Evolutionary conservation across 2,329 filamentous ascomycete species (phyloP).

Genomic region (Colletotrichum scovillei): DNA sequence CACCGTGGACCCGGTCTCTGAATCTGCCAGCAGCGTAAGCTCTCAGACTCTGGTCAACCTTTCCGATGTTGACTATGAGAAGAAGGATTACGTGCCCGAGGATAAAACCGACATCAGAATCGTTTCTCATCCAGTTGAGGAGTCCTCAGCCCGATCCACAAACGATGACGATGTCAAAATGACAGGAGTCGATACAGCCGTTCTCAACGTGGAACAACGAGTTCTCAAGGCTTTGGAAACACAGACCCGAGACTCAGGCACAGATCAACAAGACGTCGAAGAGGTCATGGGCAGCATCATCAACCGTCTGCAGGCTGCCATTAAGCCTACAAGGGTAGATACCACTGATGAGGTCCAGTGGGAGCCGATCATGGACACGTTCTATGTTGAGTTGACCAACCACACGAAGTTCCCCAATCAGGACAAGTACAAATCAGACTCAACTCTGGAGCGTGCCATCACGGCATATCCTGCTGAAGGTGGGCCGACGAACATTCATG

Average conservation of each 20-base stretch:
- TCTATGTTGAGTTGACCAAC: conserved; percentile 72
- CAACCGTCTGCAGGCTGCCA: conserved; percentile 89
- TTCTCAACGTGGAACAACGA: conserved; percentile 53
- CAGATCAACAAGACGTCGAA: conserved; percentile 91
- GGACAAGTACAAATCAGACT: conserved; percentile 40
- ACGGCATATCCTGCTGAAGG: conserved; percentile 67
- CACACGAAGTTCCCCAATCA: conserved; percentile 66
- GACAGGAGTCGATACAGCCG: conserved; percentile 1
- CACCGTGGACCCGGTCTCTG: conserved; percentile 46
- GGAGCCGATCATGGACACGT: conserved; percentile 80
- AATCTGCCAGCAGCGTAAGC: conserved; percentile 60
- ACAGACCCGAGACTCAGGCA: conserved; percentile 60
- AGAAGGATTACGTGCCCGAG: conserved; percentile 41
- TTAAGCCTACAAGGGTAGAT: conserved; percentile 74
- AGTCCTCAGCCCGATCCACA: conserved; percentile 30
- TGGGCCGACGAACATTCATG: conserved; percentile 75
- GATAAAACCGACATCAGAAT: conserved; percentile 24
- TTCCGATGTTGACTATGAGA: conserved; percentile 50
- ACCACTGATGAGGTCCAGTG: conserved; percentile 77
- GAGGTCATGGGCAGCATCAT: conserved; percentile 95
- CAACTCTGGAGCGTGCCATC: conserved; percentile 70
- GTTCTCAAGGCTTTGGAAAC: conserved; percentile 58
- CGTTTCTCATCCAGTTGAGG: conserved; percentile 37
- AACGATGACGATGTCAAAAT: conserved; percentile 24
- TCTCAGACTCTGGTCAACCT: conserved; percentile 64